These are phyloP conservation scores for Isoetes engelmannii DNA, from an alignment of 83 land plant genomes.

Conservation along the genomic window DNA sequence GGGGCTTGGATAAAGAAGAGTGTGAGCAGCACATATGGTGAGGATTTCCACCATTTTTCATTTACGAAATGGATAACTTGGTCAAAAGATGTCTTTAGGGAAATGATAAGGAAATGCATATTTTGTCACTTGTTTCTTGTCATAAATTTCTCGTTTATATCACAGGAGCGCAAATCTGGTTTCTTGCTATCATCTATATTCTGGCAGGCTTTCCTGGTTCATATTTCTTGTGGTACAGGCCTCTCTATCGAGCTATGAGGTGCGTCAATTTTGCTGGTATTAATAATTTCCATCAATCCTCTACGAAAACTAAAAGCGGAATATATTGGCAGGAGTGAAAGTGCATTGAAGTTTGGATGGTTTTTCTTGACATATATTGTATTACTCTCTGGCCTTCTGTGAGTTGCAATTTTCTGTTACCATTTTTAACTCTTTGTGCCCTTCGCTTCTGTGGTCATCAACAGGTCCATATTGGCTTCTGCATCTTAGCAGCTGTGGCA, in stretches of 20 bases:
- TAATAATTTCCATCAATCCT: not conserved
- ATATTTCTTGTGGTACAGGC: constrained; percentile 72
- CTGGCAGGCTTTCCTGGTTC: constrained; percentile 61
- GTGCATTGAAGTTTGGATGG: constrained; percentile 83
- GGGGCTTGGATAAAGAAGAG: constrained; percentile 57
- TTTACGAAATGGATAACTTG: constrained; percentile 1
- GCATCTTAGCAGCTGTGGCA: constrained; percentile 83
- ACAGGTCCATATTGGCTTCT: constrained; percentile 80
- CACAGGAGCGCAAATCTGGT: constrained; percentile 67
- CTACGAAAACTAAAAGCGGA: not conserved
- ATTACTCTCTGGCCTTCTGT: constrained; percentile 11
- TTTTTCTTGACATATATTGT: constrained; percentile 75
- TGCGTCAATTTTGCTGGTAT: constrained; percentile 7
- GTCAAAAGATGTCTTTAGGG: not conserved
- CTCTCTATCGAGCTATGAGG: constrained; percentile 82
- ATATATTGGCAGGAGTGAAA: constrained; percentile 57
- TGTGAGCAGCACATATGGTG: constrained; percentile 3
- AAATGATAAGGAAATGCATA: not conserved
- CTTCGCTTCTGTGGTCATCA: not conserved
- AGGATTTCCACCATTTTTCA: not conserved
- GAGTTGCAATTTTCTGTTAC: constrained; percentile 4
- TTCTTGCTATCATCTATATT: constrained; percentile 66
- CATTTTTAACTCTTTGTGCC: constrained; percentile 2
- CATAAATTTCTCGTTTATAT: not conserved
- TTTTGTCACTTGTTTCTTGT: not conserved